phyloP scores from a whole-genome alignment of 2,329 filamentous ascomycete species.

The Claviceps arundinis region DNA sequence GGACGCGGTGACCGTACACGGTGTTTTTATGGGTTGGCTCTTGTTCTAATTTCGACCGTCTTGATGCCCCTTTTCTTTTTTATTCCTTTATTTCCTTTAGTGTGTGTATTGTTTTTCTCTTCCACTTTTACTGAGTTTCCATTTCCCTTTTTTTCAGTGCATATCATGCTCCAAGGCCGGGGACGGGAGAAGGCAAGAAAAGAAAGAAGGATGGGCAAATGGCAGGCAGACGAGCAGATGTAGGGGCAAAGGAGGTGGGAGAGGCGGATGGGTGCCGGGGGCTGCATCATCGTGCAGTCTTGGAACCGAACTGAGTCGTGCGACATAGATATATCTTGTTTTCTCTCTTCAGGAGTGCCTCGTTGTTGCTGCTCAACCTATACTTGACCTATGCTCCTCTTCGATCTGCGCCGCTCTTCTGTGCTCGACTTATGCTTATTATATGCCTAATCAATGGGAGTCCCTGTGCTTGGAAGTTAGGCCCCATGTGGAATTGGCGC shows the following conservation, averaged over 20 bases:
- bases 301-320: neutral
- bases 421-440: too few relatives aligned
- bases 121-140: neutral
- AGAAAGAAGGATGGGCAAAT: neutral
- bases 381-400: neutral
- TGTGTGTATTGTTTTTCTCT: neutral
- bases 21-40: constrained; percentile 2
- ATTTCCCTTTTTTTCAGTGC: neutral
- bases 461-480: too few relatives aligned
- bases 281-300: constrained; percentile 1
- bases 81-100: neutral
- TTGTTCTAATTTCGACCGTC: constrained; percentile 3
- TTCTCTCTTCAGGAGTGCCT: neutral
- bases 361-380: neutral
- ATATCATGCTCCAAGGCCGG: neutral
- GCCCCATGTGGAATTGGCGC: too few relatives aligned
- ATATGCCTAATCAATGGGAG: too few relatives aligned
- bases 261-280: neutral
- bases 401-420: too few relatives aligned
- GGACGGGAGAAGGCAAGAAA: neutral
- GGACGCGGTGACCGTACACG: constrained; percentile 1
- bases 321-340: constrained; percentile 1
- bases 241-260: neutral
- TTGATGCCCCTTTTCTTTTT: neutral
- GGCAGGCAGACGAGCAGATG: neutral